Evolutionary conservation across 257 asterid genomes (phyloP).

Genomic region (Nyctanthes arbortristis): DNA sequence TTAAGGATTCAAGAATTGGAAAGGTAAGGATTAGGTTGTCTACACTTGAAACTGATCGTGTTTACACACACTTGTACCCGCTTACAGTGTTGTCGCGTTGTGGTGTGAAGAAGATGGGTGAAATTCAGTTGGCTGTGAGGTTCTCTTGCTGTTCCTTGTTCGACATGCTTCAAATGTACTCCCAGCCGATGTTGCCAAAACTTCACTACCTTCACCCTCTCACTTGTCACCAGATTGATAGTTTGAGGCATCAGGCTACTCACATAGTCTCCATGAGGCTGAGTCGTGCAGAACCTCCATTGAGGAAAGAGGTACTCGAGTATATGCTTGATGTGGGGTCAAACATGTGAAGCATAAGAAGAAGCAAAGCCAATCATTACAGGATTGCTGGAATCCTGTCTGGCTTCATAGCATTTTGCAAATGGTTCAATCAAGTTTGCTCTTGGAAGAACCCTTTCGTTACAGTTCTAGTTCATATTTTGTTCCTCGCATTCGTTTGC

Average conservation of each 20-base stretch:
- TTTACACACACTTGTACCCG: constrained; percentile 80
- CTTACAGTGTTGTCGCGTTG: constrained; percentile 59
- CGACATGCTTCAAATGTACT: constrained; percentile 54
- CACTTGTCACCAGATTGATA: constrained; percentile 59
- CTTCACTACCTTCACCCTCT: constrained; percentile 74
- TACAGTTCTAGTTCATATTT: constrained; percentile 53
- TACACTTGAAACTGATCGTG: constrained; percentile 67
- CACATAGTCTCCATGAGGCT: constrained; percentile 70
- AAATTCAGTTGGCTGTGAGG: constrained; percentile 78
- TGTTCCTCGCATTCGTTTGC: constrained; percentile 50
- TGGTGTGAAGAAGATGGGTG: constrained; percentile 86
- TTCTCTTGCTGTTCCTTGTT: constrained; percentile 65
- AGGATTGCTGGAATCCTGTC: constrained; percentile 54
- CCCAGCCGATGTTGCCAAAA: constrained; percentile 61
- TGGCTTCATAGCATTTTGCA: constrained; percentile 32
- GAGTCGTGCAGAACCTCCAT: constrained; percentile 76
- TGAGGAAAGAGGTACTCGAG: constrained; percentile 76
- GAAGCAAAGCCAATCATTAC: constrained; percentile 74
- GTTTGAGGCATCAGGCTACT: constrained; percentile 72
- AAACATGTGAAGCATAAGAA: constrained; percentile 77
- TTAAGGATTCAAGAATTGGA: constrained; percentile 67
- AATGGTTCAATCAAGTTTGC: constrained; percentile 50
- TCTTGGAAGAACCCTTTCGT: constrained; percentile 51
- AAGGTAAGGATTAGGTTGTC: constrained; percentile 79
- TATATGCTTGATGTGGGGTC: constrained; percentile 94